Percentiles rank a stretch among this genome's conserved stretches.
phyloP scores from a whole-genome alignment of 2,329 filamentous ascomycete genomes.

The Atkinsonella texensis region DNA sequence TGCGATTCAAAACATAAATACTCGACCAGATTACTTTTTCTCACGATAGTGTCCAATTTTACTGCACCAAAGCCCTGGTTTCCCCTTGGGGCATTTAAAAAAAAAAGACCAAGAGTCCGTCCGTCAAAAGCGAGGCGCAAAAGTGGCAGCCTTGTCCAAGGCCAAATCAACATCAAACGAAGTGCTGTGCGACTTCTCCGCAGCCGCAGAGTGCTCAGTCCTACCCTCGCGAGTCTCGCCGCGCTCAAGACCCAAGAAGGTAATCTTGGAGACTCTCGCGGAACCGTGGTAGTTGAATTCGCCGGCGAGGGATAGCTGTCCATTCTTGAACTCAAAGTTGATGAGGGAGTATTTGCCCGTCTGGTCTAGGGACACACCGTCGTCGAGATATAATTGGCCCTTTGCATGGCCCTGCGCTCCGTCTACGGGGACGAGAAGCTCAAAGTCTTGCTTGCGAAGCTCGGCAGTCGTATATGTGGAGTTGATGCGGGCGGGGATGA shows the following conservation, averaged over 20 bases:
- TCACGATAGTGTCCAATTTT: too few relatives aligned
- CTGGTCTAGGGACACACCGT: conserved; percentile 58
- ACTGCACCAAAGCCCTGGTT: too few relatives aligned
- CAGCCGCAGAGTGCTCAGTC: conserved; percentile 3
- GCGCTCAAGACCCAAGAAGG: conserved; percentile 29
- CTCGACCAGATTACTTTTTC: too few relatives aligned
- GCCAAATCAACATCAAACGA: conserved; percentile 12
- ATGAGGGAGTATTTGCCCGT: conserved; percentile 38
- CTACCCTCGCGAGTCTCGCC: neutral
- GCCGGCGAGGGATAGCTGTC: conserved; percentile 38
- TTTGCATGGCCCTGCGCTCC: conserved; percentile 43
- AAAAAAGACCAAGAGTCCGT: neutral
- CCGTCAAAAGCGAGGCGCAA: conserved; percentile 1
- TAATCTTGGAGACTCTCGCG: conserved; percentile 34
- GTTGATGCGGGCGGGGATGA: conserved; percentile 47
- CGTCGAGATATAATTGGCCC: conserved; percentile 65
- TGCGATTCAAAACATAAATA: too few relatives aligned
- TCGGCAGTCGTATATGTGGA: conserved; percentile 51
- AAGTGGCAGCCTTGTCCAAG: conserved; percentile 10
- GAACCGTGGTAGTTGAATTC: conserved; percentile 38
- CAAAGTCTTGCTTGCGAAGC: conserved; percentile 53
- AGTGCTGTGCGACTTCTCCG: conserved; percentile 10
- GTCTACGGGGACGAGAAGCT: conserved; percentile 56
- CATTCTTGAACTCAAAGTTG: conserved; percentile 44
- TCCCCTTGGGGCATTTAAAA: too few relatives aligned